Evolutionary conservation across 176 grass and related monocot genomes (phyloP).

Genomic region (Cenchrus americanus): DNA sequence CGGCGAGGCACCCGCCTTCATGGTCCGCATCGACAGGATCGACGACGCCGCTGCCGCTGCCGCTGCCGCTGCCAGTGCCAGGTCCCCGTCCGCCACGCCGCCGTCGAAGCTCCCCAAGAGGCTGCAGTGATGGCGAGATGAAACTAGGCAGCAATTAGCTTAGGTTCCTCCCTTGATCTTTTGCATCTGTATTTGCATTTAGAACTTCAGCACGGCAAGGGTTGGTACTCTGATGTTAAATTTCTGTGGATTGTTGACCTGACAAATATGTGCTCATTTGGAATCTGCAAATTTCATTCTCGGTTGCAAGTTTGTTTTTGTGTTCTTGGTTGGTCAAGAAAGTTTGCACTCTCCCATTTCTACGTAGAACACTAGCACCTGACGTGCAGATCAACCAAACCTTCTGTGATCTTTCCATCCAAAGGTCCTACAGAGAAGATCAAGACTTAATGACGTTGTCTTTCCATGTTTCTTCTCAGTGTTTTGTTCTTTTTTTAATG

Average conservation of each 20-base stretch:
- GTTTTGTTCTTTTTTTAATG: no score
- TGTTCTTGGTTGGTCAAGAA: background rate
- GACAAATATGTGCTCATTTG: background rate
- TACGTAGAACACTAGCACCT: no score
- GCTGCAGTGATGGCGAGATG: background rate
- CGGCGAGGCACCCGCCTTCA: slow-evolving; percentile 1
- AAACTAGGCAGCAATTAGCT: background rate
- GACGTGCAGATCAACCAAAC: background rate
- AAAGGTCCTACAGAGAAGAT: background rate
- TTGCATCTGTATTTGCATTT: background rate
- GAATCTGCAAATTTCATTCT: background rate
- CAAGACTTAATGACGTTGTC: background rate
- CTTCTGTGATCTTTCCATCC: background rate
- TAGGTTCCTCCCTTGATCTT: background rate
- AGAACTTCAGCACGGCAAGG: background rate
- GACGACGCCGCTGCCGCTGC: background rate
- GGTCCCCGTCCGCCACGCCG: background rate
- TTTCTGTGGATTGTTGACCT: background rate
- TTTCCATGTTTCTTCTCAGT: background rate
- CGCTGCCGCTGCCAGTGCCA: background rate
- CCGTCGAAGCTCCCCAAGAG: background rate
- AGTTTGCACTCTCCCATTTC: background rate
- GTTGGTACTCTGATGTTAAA: background rate
- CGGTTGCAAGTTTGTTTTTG: background rate
- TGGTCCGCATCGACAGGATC: slow-evolving; percentile 19